phyloP scores from a whole-genome alignment of 2,329 filamentous ascomycete genomes.

The Penicillium sp. region DNA sequence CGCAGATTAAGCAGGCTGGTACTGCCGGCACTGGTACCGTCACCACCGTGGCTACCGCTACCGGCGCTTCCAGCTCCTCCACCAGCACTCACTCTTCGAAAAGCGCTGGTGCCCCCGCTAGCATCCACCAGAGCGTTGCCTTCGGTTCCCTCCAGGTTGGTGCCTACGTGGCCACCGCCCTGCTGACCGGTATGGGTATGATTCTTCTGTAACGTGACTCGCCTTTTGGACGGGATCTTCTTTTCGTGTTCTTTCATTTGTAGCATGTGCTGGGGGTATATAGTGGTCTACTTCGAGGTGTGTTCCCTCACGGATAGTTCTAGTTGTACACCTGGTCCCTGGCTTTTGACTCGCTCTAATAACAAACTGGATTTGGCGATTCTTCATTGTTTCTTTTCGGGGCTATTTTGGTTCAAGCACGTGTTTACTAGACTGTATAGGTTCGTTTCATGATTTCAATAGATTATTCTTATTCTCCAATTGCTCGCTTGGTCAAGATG shows the following conservation, averaged over 20 bases:
- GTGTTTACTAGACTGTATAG: neutral
- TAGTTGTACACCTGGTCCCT: neutral
- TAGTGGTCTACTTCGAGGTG: neutral
- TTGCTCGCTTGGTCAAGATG: conserved; percentile 28
- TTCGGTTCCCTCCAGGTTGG: conserved; percentile 36
- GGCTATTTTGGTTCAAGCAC: neutral
- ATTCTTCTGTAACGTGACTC: conserved; percentile 34
- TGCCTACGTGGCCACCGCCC: conserved; percentile 34
- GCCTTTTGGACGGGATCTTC: neutral
- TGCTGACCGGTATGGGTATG: conserved; percentile 41
- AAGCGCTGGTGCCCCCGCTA: conserved; percentile 22
- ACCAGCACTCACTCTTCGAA: conserved; percentile 18
- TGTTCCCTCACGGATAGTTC: neutral
- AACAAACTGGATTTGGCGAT: neutral
- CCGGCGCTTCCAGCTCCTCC: conserved; percentile 19
- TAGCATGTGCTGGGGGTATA: neutral
- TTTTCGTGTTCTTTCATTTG: conserved; percentile 2
- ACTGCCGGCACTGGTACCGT: conserved; percentile 40
- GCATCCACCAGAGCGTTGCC: conserved; percentile 26
- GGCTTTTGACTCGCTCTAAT: neutral
- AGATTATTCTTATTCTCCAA: conserved; percentile 3
- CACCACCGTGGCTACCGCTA: conserved; percentile 35
- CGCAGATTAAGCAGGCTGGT: conserved; percentile 42
- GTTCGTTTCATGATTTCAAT: neutral
- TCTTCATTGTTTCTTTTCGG: neutral